Percentiles rank a stretch among this genome's conserved stretches.
Conservation (phyloP, 306 rosid genomes). For the Sicyos baderoa region DNA sequence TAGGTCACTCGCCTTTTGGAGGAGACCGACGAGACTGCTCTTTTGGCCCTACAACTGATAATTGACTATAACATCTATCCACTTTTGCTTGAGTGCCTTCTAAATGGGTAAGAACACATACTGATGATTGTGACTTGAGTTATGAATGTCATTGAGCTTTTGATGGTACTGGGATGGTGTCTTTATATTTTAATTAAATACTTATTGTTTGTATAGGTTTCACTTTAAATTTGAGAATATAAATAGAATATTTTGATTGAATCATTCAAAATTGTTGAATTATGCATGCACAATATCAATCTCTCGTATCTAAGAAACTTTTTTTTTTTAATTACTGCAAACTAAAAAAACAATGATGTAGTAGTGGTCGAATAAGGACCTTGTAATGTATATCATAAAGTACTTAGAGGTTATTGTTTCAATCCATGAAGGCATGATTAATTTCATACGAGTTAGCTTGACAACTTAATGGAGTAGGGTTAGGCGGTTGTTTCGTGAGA, state of each 20-base stretch:
- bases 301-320: background rate
- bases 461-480: no score
- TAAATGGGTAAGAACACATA: constrained; percentile 54
- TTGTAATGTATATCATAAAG: no score
- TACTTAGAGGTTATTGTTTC: no score
- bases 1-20: constrained; percentile 70
- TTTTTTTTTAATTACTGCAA: background rate
- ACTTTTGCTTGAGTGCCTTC: constrained; percentile 72
- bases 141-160: constrained; percentile 2
- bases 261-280: background rate
- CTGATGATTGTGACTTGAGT: background rate
- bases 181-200: background rate
- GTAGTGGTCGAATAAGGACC: no score
- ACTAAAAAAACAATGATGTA: background rate
- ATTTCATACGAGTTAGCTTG: no score
- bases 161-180: background rate
- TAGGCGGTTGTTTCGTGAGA: no score
- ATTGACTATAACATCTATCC: constrained; percentile 52
- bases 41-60: constrained; percentile 41
- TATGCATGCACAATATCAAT: background rate
- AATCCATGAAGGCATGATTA: no score
- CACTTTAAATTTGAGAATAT: background rate
- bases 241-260: background rate
- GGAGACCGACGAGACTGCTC: constrained; percentile 30
- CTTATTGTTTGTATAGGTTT: background rate